Base-by-base conservation (phyloP, 1,284 basidiomycete genomes). In the Ustilago cynodontis region DNA sequence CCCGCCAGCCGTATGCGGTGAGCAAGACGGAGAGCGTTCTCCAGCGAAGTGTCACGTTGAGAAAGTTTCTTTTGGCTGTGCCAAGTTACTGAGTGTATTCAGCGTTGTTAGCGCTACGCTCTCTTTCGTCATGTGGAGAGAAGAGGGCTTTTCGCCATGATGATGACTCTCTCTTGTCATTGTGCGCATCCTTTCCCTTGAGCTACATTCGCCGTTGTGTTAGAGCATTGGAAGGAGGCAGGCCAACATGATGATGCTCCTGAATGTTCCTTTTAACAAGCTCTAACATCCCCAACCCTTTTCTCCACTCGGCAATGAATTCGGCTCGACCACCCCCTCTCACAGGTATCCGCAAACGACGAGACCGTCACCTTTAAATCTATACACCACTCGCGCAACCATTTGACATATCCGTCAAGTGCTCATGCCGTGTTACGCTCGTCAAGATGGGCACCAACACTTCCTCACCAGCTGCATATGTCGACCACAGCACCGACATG, bases 401-500 rank as follows among this genome's bases (percentile, higher is more conserved):
- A n/a, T 37, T 14, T 50, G 4, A 24, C 49, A 28, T 28, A 14
- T 22, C 49, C 11, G n/a, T 33, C 11, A 11, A 50, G 22, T 26
- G 4, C 26, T 50, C 49, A 22, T 28, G 26, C n/a, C 29, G 10
- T 14, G 9, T 8, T n/a, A n/a, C 8, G n/a, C 24, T 31, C 10
- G 22, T 11, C 22, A 61, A 1, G 1, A 71, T 71, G 69, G 64
- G 69, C 24, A 71, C 64, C 24, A 71, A 63, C 45, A 66, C 64
- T 1, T 71, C 69, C 18, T 66, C 64, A 31, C 69, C 69, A 14
- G 69, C 69, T n/a, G 59, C 70, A 2, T 67, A 67, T 33, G 64
- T 72, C 20, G 60, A 72, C 47, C 39, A 66, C 5, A 50, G 10
- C 39, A 52, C 60, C 9, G 54, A 45, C n/a, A 31, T 55, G n/a